Evolutionary conservation across 2,329 filamentous ascomycete species (phyloP).

Genomic region (Talaromyces sp.): DNA sequence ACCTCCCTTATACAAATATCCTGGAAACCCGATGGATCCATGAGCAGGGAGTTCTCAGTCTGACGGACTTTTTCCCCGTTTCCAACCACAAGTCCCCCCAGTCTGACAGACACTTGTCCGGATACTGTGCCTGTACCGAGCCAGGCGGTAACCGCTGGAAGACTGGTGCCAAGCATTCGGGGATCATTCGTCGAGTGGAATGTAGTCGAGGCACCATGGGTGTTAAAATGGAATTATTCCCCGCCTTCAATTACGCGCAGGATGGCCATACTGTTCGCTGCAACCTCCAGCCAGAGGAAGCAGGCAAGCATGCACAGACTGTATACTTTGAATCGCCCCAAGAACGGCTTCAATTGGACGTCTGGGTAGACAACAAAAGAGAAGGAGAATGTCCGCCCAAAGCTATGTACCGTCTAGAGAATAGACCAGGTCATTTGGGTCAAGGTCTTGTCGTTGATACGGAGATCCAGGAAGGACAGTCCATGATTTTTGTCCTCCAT

Average conservation of each 20-base stretch:
- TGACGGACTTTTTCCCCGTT: constrained; percentile 73
- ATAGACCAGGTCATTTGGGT: constrained; percentile 53
- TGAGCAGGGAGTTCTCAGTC: constrained; percentile 69
- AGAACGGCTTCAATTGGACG: constrained; percentile 63
- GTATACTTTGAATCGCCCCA: constrained; percentile 61
- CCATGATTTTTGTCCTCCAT: constrained; percentile 66
- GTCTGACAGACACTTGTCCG: constrained; percentile 28
- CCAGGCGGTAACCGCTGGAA: constrained; percentile 50
- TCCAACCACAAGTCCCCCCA: constrained; percentile 56
- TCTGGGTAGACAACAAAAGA: constrained; percentile 62
- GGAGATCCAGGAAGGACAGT: constrained; percentile 62
- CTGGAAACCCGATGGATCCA: constrained; percentile 74
- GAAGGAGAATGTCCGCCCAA: constrained; percentile 45
- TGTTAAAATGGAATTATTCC: constrained; percentile 68
- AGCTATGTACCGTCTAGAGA: constrained; percentile 56
- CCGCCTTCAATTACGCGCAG: constrained; percentile 67
- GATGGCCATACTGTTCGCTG: constrained; percentile 52
- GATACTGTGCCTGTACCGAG: constrained; percentile 35
- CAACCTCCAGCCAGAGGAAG: constrained; percentile 36
- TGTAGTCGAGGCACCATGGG: constrained; percentile 66
- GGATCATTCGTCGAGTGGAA: constrained; percentile 66
- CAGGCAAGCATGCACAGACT: constrained; percentile 51
- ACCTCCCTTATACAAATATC: constrained; percentile 71
- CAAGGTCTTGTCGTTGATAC: constrained; percentile 63
- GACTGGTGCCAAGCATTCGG: constrained; percentile 40